phyloP scores from a whole-genome alignment of 2,329 filamentous ascomycete species.

The Fusarium metavorans region DNA sequence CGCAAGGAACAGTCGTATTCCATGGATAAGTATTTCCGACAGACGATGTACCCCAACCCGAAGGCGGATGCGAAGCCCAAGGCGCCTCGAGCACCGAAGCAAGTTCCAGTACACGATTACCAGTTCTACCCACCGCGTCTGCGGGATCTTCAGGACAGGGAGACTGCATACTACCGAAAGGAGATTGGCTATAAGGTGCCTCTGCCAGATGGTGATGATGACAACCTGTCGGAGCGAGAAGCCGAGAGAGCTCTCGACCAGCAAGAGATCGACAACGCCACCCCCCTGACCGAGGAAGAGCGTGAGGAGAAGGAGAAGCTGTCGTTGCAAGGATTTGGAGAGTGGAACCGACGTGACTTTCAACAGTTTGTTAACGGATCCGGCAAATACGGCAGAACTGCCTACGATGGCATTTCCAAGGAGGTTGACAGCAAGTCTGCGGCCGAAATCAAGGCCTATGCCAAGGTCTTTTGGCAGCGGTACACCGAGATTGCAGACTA shows the following conservation, averaged over 20 bases:
- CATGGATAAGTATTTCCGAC: constrained; percentile 98
- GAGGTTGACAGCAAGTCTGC: constrained; percentile 93
- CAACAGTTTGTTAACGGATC: constrained; percentile 98
- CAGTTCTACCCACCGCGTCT: constrained; percentile 93
- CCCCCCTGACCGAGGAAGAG: constrained; percentile 89
- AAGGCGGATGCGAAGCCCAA: constrained; percentile 92
- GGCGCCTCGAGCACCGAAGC: constrained; percentile 94
- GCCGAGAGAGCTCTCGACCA: constrained; percentile 90
- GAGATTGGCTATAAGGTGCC: constrained; percentile 96
- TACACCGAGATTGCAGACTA: constrained; percentile 93
- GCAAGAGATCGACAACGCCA: constrained; percentile 91
- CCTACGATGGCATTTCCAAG: constrained; percentile 85
- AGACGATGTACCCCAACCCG: constrained; percentile 84
- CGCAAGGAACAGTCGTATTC: constrained; percentile 98
- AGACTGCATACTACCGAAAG: constrained; percentile 95
- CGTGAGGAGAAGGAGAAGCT: constrained; percentile 86
- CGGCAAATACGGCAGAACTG: constrained; percentile 88
- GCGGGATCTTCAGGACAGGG: constrained; percentile 91
- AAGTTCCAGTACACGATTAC: constrained; percentile 92
- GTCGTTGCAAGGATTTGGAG: constrained; percentile 85
- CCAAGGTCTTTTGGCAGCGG: constrained; percentile 96
- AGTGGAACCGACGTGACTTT: constrained; percentile 98
- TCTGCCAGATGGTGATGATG: constrained; percentile 87
- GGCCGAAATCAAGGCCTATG: constrained; percentile 88
- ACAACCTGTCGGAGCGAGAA: constrained; percentile 86